These are phyloP conservation scores for Aegilops sharonensis DNA, from an alignment of 176 grass and related monocot genomes.

Conservation along the genomic window DNA sequence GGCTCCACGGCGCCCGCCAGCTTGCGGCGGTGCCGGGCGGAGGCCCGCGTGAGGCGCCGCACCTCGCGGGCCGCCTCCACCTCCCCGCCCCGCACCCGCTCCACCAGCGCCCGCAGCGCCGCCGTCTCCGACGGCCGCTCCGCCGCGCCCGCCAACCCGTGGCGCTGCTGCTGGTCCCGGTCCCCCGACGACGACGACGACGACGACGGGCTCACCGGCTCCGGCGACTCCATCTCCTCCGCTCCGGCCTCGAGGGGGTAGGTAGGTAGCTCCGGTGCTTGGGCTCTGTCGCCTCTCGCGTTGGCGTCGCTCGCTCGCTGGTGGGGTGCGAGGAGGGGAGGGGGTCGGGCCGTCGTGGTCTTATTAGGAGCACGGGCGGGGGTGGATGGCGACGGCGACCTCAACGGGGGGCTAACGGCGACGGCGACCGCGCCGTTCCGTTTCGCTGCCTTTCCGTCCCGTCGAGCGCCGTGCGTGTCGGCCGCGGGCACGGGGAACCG, in stretches of 20 bases:
- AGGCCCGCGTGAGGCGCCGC: constrained; percentile 66
- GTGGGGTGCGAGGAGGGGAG: not conserved
- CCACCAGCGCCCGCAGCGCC: constrained; percentile 46
- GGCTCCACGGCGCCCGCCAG: constrained; percentile 65
- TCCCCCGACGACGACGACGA: not conserved
- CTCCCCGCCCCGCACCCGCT: constrained; percentile 46
- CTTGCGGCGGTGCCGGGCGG: constrained; percentile 63
- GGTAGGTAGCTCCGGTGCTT: too few relatives aligned
- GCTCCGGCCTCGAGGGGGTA: too few relatives aligned
- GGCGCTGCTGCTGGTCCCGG: not conserved
- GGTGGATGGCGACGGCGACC: constrained; percentile 21
- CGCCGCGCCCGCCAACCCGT: not conserved
- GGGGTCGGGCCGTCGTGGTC: constrained; percentile 1
- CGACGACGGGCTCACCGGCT: constrained; percentile 1
- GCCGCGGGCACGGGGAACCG: not conserved
- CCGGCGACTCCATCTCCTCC: constrained; percentile 34
- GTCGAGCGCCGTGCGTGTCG: not conserved
- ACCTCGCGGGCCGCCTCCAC: constrained; percentile 80
- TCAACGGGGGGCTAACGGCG: not conserved
- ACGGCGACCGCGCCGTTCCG: constrained; percentile 26
- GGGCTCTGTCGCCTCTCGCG: not conserved
- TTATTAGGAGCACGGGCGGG: constrained; percentile 16
- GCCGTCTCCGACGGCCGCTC: constrained; percentile 49
- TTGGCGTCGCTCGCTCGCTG: constrained; percentile 4
- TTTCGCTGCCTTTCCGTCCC: not conserved